A percentile compares a stretch with the other conserved stretches of the same genome.
These are phyloP conservation scores for Madurella mycetomatis DNA, from an alignment of 2,329 filamentous ascomycete species.

Conservation along the genomic window DNA sequence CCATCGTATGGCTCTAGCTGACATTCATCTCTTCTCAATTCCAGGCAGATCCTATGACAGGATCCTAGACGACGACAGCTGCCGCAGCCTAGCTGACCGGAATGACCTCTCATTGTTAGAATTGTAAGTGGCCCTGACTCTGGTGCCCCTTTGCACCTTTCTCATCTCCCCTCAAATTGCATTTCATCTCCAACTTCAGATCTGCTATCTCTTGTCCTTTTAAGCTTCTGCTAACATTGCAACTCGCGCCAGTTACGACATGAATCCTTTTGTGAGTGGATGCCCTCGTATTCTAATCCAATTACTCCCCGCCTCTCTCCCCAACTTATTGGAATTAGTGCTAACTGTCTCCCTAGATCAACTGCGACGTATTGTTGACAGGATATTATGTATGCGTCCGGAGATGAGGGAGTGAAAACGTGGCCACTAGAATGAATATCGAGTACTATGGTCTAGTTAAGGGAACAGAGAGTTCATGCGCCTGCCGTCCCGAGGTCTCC, in stretches of 20 bases:
- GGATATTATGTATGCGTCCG: conserved; percentile 26
- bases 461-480: too few species aligned
- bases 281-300: conserved; percentile 12
- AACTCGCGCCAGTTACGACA: conserved; percentile 17
- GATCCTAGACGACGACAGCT: conserved; percentile 19
- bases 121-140: conserved; percentile 17
- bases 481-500: too few species aligned
- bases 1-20: background rate
- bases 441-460: background rate
- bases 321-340: conserved; percentile 12
- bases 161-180: background rate
- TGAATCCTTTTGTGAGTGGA: conserved; percentile 25
- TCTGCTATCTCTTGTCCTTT: too few species aligned
- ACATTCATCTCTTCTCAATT: background rate
- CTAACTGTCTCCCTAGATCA: conserved; percentile 24
- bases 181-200: background rate
- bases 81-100: conserved; percentile 18
- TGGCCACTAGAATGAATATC: background rate
- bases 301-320: conserved; percentile 6
- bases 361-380: conserved; percentile 24
- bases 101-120: conserved; percentile 18
- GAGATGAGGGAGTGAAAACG: background rate
- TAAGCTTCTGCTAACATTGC: background rate
- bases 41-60: conserved; percentile 19
- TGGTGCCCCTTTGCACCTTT: background rate